Evolutionary conservation across 2,329 filamentous ascomycete species (phyloP).

Genomic region (Coniochaeta prunicola): DNA sequence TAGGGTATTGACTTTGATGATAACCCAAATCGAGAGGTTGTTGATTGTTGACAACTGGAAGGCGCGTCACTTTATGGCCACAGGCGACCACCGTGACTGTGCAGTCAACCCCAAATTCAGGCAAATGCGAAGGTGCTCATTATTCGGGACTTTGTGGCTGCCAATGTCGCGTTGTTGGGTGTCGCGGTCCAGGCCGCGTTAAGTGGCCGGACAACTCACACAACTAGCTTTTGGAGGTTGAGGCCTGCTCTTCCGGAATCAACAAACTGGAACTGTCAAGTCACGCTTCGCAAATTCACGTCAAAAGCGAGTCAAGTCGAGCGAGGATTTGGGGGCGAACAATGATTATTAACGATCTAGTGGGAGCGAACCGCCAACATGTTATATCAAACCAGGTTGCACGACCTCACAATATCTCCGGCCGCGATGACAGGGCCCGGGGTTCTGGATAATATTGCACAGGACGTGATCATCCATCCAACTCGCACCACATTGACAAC

Average conservation of each 20-base stretch:
- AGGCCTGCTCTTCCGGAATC: no score
- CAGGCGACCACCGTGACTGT: neutral
- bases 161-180: neutral
- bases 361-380: neutral
- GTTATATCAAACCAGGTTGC: neutral
- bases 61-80: neutral
- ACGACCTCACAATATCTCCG: neutral
- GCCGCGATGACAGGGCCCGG: neutral
- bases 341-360: neutral
- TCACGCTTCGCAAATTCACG: no score
- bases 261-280: no score
- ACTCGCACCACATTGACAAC: neutral
- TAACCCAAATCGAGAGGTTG: neutral
- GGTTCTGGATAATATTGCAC: neutral
- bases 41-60: neutral
- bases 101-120: neutral
- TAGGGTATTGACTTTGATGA: no score
- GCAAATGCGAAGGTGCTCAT: neutral
- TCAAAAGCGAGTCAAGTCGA: no score
- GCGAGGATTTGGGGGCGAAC: no score
- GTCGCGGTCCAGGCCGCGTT: neutral
- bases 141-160: neutral
- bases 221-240: no score
- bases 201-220: neutral
- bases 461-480: neutral